phyloP scores from a whole-genome alignment of 1,284 basidiomycete genomes.

The Puccinia coronata region DNA sequence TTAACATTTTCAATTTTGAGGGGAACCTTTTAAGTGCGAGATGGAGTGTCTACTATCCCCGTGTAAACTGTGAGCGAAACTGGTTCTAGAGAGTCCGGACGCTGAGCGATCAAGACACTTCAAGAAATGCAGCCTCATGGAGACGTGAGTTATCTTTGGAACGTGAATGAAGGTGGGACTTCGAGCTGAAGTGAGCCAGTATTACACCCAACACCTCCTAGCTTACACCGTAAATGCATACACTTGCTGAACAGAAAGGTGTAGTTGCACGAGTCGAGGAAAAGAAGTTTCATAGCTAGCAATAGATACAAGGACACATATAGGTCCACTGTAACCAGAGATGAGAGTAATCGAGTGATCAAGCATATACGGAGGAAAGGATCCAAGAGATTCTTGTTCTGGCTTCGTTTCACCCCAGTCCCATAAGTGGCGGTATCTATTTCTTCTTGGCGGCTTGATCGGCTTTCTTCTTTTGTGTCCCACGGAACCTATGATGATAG shows the following conservation, averaged over 20 bases:
- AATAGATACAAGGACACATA: constrained; percentile 4
- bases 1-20: no score
- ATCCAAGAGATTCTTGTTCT: background rate
- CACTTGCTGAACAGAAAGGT: background rate
- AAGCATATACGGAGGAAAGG: background rate
- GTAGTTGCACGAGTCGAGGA: constrained; percentile 4
- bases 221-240: background rate
- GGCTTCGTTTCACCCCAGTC: background rate
- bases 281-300: background rate
- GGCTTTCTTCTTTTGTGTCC: constrained; percentile 50
- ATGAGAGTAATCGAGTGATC: background rate
- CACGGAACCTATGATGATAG: constrained; percentile 38
- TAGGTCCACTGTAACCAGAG: constrained; percentile 9
- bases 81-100: no score
- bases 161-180: no score
- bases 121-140: no score
- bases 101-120: no score
- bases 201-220: no score
- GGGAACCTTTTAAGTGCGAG: no score
- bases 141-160: no score
- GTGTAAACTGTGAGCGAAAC: no score
- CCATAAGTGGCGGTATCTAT: constrained; percentile 15
- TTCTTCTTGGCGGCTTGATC: constrained; percentile 30
- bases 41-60: no score
- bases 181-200: no score